Conservation (phyloP, 2,329 filamentous ascomycete genomes). For the Aspergillus hortae region DNA sequence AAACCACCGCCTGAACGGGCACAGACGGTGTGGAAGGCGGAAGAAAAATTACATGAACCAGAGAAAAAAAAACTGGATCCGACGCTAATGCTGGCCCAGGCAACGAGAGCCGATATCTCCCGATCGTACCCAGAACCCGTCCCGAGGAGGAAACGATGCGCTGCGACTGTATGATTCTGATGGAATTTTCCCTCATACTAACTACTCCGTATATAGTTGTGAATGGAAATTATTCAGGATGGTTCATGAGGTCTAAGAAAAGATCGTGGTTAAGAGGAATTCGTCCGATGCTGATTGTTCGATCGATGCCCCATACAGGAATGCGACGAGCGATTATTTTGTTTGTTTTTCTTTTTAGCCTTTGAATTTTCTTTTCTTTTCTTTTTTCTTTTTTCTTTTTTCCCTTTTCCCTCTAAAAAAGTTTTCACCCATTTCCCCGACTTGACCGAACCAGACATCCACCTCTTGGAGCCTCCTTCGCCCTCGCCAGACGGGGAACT, state of each 20-base stretch:
- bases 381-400: not conserved
- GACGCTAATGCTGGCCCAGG: conserved; percentile 23
- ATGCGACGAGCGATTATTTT: not conserved
- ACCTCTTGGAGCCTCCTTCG: conserved; percentile 14
- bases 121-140: conserved; percentile 25
- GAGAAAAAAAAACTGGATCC: conserved; percentile 15
- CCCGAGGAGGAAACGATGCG: conserved; percentile 5
- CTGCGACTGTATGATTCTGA: not conserved
- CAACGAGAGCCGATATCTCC: conserved; percentile 37
- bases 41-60: conserved; percentile 11
- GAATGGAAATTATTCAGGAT: not conserved
- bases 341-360: not conserved
- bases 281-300: not conserved
- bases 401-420: not conserved
- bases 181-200: not conserved
- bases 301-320: too few relatives aligned
- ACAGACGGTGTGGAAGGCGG: conserved; percentile 1
- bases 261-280: not conserved
- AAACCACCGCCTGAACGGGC: too few relatives aligned
- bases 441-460: conserved; percentile 13
- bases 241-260: not conserved
- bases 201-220: too few relatives aligned
- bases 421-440: conserved; percentile 8
- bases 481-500: conserved; percentile 21
- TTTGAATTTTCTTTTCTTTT: not conserved